Evolutionary conservation across 2,329 filamentous ascomycete species (phyloP), one percentile per base, ranked within the genome.

Genomic region (Alternaria ventricosa): DNA sequence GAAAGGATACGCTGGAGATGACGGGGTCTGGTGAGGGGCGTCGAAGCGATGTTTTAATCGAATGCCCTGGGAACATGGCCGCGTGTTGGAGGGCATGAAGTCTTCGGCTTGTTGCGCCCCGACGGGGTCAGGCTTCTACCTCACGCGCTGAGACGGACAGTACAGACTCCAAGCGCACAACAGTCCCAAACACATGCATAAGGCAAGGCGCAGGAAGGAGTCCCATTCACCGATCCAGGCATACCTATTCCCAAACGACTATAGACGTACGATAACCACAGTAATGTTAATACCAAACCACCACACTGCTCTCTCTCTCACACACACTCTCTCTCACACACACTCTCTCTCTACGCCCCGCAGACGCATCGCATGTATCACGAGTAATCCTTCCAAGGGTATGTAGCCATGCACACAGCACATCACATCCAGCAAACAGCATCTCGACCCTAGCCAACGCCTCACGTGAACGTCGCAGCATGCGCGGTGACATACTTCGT

Each of bases 401-500:
- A n/a, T n/a, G n/a, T n/a, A n/a, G n/a, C n/a, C 36, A 18, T 18
- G 36, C 36, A 41, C 36, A 41, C 9, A 41, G 36, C 36, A 41
- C 36, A 4, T 41, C 36, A 41, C 36, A 41, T 6, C n/a, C 9
- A 18, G 36, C 36, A 18, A 11, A 41, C 36, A 41, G n/a, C n/a
- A 41, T 41, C 36, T 41, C n/a, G 36, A 41, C n/a, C 36, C 36
- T 41, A 49, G 18, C 9, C 8, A 5, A 5, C n/a, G 22, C 27
- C 63, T 53, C 55, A 59, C 50, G 63, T 62, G 55, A 62, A 41
- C 43, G n/a, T 33, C 20, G n/a, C 33, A 28, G 44, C 41, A 65
- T 65, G 59, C 46, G 54, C 36, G 50, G 20, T 46, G 46, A 45
- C 33, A 30, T 57, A 22, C 45, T 51, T 33, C 15, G 36, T 41